Base-by-base conservation (phyloP, 2,329 filamentous ascomycete species). In the Fusarium longipes region DNA sequence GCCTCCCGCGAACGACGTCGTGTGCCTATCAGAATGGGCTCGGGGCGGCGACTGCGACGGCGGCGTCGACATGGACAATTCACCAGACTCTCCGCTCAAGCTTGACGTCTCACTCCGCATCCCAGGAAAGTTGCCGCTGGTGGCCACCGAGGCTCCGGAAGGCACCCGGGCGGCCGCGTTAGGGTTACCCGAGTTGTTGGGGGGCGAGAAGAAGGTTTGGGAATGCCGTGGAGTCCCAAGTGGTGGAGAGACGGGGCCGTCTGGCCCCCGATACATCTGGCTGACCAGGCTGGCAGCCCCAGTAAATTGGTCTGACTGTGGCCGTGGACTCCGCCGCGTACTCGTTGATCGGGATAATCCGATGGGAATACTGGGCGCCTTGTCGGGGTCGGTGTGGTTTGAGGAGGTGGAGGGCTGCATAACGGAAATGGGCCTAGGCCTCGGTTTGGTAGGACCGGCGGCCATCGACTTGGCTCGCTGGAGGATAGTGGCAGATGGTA, bases 181-280 rank as follows among this genome's bases (percentile, higher is more conserved):
- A 61, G 84, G 83, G 75, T 85, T 87, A 66, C 84, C 83, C 35
- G 81, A 80, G 42, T 82, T 78, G 43, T 79, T 79, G 68, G 78
- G 82, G 70, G 81, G 79, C 15, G 79, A 79, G 78, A 91, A 91
- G 80, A 91, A 91, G 30, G 87, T 88, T 73, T 87, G 83, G 65
- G 87, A 86, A 75, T 86, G 82, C 63, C 89, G 80, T 71, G 88
- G 80, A 77, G 88, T 82, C 69, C 82, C 82, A 25, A 89, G 80
- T 5, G 85, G 81, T 42, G 87, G 84, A 22, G 89, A 91, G 40
- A 86, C 82, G 10, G 88, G 85, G 6, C 87, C 85, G 22, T 91
- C 86, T 11, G 89, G 86, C 15, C 91, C 91, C 74, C 90, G 90
- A 81, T 96, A 96, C 91, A 97, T 97, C 78, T 94, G 93, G 72